phyloP scores from a whole-genome alignment of 495 filamentous ascomycete species.

The Cairneyella variabilis region DNA sequence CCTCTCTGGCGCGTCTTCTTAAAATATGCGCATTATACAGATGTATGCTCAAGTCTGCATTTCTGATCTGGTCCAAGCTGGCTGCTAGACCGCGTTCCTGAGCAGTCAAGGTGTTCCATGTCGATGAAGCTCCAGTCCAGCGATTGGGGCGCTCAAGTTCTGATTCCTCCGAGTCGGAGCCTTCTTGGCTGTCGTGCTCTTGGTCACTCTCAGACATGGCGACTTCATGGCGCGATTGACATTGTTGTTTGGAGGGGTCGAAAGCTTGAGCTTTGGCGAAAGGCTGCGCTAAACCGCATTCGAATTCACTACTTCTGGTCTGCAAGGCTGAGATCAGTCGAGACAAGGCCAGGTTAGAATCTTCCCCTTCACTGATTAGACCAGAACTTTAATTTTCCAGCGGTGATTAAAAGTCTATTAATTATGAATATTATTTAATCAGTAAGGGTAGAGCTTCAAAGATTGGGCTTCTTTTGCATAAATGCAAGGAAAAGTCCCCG shows the following conservation, averaged over 20 bases:
- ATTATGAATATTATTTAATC: too few species aligned
- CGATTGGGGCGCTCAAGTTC: conserved; percentile 35
- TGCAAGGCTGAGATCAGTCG: too few species aligned
- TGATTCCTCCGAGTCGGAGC: background rate
- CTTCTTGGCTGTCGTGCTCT: background rate
- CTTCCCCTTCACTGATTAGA: too few species aligned
- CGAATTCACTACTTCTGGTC: background rate
- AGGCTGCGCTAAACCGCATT: background rate
- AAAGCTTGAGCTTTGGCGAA: background rate
- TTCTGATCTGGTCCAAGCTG: conserved; percentile 51
- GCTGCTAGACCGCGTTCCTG: conserved; percentile 54
- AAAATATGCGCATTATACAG: conserved; percentile 70
- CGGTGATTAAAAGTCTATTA: too few species aligned
- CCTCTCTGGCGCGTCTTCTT: conserved; percentile 37
- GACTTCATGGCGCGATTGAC: background rate
- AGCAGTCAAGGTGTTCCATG: conserved; percentile 57
- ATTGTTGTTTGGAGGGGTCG: too few species aligned
- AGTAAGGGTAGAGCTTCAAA: too few species aligned
- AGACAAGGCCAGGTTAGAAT: too few species aligned
- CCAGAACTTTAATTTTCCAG: too few species aligned
- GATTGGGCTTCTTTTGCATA: too few species aligned
- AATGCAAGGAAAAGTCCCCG: too few species aligned
- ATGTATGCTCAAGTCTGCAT: conserved; percentile 66
- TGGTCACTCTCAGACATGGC: background rate
- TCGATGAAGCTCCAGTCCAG: conserved; percentile 50